Percentiles rank a stretch among this genome's conserved stretches.
These are phyloP conservation scores for Cladosporium sp. DNA, from an alignment of 2,329 filamentous ascomycete species.

Conservation along the genomic window DNA sequence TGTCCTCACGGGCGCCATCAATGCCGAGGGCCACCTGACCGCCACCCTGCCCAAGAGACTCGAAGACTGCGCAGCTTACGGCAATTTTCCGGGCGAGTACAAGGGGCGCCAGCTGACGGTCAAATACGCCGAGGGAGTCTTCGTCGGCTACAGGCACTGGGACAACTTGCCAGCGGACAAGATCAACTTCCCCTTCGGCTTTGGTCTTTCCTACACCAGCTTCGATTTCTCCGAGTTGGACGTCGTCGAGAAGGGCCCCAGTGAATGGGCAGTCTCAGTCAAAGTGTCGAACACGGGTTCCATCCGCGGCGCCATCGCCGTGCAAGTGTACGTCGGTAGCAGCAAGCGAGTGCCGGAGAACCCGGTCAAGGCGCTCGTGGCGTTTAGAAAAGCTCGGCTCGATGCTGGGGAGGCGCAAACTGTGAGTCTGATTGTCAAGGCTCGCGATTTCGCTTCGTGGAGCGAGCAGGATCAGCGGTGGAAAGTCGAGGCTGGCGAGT, in stretches of 20 bases:
- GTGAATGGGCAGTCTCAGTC: slow-evolving; percentile 2
- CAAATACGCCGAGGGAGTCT: slow-evolving; percentile 68
- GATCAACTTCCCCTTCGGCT: slow-evolving; percentile 71
- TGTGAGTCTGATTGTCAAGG: not conserved
- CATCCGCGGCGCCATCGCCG: not conserved
- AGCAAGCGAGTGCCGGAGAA: slow-evolving; percentile 56
- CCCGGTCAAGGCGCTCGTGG: slow-evolving; percentile 66
- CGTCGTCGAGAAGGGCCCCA: slow-evolving; percentile 24
- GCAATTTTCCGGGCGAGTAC: slow-evolving; percentile 66
- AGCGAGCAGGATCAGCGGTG: slow-evolving; percentile 1
- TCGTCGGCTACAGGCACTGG: slow-evolving; percentile 72
- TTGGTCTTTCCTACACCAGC: slow-evolving; percentile 72
- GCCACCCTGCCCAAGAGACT: slow-evolving; percentile 60
- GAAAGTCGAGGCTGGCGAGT: slow-evolving; percentile 2
- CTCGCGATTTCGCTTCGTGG: slow-evolving; percentile 5
- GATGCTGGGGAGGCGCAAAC: slow-evolving; percentile 47
- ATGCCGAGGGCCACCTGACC: slow-evolving; percentile 71
- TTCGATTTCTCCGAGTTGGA: slow-evolving; percentile 54
- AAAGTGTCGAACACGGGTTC: slow-evolving; percentile 1
- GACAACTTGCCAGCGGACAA: slow-evolving; percentile 57
- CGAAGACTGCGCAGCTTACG: slow-evolving; percentile 58
- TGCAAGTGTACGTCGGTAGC: slow-evolving; percentile 5
- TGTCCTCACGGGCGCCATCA: slow-evolving; percentile 67
- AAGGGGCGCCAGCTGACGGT: slow-evolving; percentile 61
- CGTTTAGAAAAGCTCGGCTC: slow-evolving; percentile 62